Evolutionary conservation across 176 grass and related monocot genomes (phyloP).

Genomic region (bread wheat (Triticum aestivum)): DNA sequence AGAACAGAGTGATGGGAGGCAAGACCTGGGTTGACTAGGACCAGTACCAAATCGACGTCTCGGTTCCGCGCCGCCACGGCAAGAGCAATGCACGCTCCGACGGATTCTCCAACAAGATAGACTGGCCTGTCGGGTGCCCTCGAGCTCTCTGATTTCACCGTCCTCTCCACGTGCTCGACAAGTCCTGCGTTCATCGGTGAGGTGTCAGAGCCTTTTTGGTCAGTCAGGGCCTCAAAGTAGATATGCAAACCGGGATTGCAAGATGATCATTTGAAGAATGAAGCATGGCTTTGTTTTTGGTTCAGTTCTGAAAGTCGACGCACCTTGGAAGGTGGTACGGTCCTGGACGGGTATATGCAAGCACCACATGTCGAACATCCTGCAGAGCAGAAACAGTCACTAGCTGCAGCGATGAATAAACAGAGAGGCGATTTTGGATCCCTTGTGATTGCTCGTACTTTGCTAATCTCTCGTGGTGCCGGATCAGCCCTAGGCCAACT

Average conservation of each 20-base stretch:
- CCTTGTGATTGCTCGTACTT: constrained; percentile 38
- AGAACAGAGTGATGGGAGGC: not conserved
- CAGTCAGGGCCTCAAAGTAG: not conserved
- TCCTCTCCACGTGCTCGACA: constrained; percentile 62
- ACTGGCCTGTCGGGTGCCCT: constrained; percentile 44
- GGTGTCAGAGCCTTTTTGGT: not conserved
- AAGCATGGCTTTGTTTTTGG: not conserved
- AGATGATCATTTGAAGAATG: not conserved
- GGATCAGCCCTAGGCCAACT: constrained; percentile 65
- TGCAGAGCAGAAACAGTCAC: constrained; percentile 1
- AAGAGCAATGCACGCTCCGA: constrained; percentile 83
- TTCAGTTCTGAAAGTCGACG: not conserved
- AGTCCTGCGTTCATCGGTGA: constrained; percentile 42
- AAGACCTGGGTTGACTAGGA: constrained; percentile 88
- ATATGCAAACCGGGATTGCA: not conserved
- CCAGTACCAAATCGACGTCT: constrained; percentile 58
- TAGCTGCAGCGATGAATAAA: not conserved
- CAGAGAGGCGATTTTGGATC: not conserved
- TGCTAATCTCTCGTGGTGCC: constrained; percentile 63
- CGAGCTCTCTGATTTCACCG: constrained; percentile 54
- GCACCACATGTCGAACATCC: constrained; percentile 90
- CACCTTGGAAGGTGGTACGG: constrained; percentile 72
- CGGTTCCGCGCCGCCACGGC: constrained; percentile 65
- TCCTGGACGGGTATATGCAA: constrained; percentile 83
- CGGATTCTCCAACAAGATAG: constrained; percentile 73